Evolutionary conservation across 148 eudicot genomes (phyloP), one percentile per base, ranked within the genome.

Genomic region (Heliamphora exappendiculata): DNA sequence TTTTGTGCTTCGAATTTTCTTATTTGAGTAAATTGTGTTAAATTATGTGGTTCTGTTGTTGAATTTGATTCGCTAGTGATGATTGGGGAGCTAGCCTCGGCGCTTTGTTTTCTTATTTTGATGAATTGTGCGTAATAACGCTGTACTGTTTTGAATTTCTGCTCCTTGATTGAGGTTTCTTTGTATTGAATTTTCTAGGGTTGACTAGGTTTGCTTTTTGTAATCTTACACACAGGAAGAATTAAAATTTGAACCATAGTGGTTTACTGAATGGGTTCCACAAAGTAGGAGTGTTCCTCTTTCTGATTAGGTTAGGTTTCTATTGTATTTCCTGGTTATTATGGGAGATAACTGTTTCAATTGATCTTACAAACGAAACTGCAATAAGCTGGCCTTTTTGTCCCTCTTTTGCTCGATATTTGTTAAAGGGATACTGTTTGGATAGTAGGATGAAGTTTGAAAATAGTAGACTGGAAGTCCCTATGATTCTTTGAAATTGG

Each of bases 1-100:
- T 22, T 44, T 14, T 33, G 42, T 31, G 75, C 33, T 67, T 10
- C 49, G n/a, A 59, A 76, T 73, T 67, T 34, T 37, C 44, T 55
- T 6, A 11, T 69, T 67, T 19, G n/a, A 44, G 22, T 47, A 26
- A 29, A 45, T 55, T 58, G 67, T 14, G n/a, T 42, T 0, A 20
- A 45, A 45, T 63, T 78, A 17, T 42, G 74, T 49, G 63, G 54
- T 41, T 72, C 29, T 41, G 55, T 41, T 45, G 71, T 58, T 29
- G 39, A 26, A 64, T 34, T 59, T 50, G 67, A 12, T 31, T 24
- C 5, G 3, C 5, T 14, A n/a, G 33, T 68, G 67, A 26, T 54
- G 55, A 5, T 24, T 54, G 29, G 69, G 67, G 20, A 6, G 79
- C 58, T 68, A 59, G 66, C 44, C 24, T 55, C 22, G 20, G 19